Evolutionary conservation across 1,284 basidiomycete genomes (phyloP).

Genomic region (Somion occarium): DNA sequence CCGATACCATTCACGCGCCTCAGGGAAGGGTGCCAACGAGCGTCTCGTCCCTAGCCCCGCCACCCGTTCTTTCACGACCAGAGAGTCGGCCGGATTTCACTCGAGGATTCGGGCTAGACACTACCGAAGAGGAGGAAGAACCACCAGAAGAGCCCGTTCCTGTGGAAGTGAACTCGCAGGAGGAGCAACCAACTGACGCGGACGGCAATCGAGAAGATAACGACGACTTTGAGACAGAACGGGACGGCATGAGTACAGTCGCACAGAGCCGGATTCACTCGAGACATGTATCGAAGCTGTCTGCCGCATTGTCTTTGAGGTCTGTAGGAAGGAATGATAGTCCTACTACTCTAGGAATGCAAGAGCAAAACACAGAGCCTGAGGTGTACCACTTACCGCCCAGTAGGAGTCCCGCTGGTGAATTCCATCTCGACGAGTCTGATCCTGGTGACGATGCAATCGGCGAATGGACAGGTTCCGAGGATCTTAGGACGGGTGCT

Average conservation of each 20-base stretch:
- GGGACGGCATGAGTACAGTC: conserved; percentile 38
- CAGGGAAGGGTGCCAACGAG: conserved; percentile 54
- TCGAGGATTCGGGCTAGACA: conserved; percentile 74
- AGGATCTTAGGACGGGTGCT: conserved; percentile 47
- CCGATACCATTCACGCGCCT: conserved; percentile 46
- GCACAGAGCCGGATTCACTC: conserved; percentile 56
- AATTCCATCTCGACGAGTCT: conserved; percentile 22
- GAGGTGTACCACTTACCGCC: neutral
- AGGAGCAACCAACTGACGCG: conserved; percentile 9
- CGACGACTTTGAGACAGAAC: conserved; percentile 29
- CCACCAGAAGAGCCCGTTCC: conserved; percentile 35
- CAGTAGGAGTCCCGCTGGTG: conserved; percentile 28
- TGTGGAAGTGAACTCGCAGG: conserved; percentile 31
- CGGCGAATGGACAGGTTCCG: conserved; percentile 78
- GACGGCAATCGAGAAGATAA: conserved; percentile 30
- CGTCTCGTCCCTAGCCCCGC: conserved; percentile 42
- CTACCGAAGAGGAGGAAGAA: conserved; percentile 59
- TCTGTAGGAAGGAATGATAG: conserved; percentile 48
- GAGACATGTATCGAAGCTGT: conserved; percentile 63
- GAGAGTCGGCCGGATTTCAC: conserved; percentile 65
- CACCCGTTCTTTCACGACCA: conserved; percentile 36
- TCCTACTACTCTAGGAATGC: conserved; percentile 4
- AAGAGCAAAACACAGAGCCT: conserved; percentile 5
- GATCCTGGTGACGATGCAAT: conserved; percentile 39
- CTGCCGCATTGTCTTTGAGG: conserved; percentile 58